phyloP scores from a whole-genome alignment of 768 basidiomycete species.

The Strobilomyces echinocephalus region DNA sequence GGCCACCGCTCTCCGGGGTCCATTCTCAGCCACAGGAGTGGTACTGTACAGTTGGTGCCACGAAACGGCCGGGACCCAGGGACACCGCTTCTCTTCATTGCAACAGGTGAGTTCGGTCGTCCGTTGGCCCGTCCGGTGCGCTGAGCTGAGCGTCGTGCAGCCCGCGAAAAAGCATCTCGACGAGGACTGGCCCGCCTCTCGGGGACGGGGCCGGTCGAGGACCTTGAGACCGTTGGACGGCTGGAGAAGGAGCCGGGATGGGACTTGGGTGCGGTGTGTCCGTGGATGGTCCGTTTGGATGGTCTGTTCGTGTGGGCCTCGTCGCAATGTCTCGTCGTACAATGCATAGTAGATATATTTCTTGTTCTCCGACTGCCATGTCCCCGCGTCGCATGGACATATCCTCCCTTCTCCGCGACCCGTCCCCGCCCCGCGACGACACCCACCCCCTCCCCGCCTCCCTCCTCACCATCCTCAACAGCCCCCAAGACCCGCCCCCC shows the following conservation, averaged over 20 bases:
- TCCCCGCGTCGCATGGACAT: slow-evolving; percentile 69
- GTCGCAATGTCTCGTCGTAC: slow-evolving; percentile 94
- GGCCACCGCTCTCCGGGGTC: slow-evolving; percentile 36
- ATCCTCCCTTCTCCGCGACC: slow-evolving; percentile 60
- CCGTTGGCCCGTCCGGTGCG: not conserved
- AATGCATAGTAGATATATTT: slow-evolving; percentile 28
- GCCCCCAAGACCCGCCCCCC: not conserved
- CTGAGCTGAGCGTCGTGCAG: slow-evolving; percentile 33
- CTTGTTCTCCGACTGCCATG: slow-evolving; percentile 34
- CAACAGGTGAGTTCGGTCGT: slow-evolving; percentile 44
- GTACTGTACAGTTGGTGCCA: slow-evolving; percentile 36
- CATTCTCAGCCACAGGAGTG: slow-evolving; percentile 33
- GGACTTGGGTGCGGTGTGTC: slow-evolving; percentile 85
- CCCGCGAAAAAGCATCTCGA: slow-evolving; percentile 83
- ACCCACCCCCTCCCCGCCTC: slow-evolving; percentile 6
- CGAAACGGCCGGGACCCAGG: slow-evolving; percentile 20
- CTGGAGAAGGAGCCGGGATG: slow-evolving; percentile 70
- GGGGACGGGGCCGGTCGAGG: slow-evolving; percentile 74
- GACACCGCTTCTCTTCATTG: not conserved
- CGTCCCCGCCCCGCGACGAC: slow-evolving; percentile 4
- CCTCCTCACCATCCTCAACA: slow-evolving; percentile 21
- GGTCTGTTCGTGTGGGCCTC: slow-evolving; percentile 55
- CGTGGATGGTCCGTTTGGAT: slow-evolving; percentile 51
- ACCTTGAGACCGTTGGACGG: slow-evolving; percentile 84
- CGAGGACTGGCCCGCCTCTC: slow-evolving; percentile 68